These are phyloP conservation scores for Pseudocercospora vitis DNA, from an alignment of 2,329 filamentous ascomycete genomes.

Conservation along the genomic window DNA sequence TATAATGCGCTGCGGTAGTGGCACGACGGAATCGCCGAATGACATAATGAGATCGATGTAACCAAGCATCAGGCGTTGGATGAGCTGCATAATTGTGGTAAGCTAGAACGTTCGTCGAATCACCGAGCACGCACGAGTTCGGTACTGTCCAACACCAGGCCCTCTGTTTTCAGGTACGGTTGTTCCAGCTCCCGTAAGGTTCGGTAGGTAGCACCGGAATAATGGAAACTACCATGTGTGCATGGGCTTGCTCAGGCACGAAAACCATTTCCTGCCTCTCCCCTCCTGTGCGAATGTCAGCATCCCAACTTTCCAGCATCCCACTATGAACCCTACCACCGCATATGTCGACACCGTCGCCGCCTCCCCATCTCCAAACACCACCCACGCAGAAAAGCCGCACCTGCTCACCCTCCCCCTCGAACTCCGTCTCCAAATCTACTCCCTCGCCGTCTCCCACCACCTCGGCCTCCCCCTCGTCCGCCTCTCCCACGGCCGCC, in stretches of 20 bases:
- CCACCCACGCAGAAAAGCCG: too few species aligned
- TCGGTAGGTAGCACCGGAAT: slow-evolving; percentile 5
- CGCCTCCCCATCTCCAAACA: not conserved
- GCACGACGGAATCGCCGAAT: not conserved
- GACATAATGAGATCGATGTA: slow-evolving; percentile 3
- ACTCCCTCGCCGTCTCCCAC: slow-evolving; percentile 7
- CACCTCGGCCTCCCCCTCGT: slow-evolving; percentile 14
- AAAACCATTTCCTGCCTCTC: slow-evolving; percentile 1
- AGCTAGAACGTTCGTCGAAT: slow-evolving; percentile 4
- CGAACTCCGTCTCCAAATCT: slow-evolving; percentile 23
- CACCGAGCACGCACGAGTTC: not conserved
- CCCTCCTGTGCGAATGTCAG: not conserved
- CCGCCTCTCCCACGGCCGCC: slow-evolving; percentile 4
- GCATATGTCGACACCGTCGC: not conserved
- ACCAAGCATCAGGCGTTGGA: not conserved
- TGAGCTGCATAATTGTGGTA: not conserved
- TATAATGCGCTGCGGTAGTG: slow-evolving; percentile 23
- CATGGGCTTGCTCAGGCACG: not conserved
- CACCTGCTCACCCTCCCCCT: slow-evolving; percentile 12
- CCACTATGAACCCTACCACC: not conserved
- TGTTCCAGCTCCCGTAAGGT: not conserved
- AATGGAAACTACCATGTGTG: slow-evolving; percentile 1
- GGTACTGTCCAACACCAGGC: slow-evolving; percentile 7
- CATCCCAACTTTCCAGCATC: not conserved
- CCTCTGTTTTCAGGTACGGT: slow-evolving; percentile 5